Base-by-base conservation (phyloP, 1,139 yeast genomes). In the Nakaseomyces uthaithaninus region DNA sequence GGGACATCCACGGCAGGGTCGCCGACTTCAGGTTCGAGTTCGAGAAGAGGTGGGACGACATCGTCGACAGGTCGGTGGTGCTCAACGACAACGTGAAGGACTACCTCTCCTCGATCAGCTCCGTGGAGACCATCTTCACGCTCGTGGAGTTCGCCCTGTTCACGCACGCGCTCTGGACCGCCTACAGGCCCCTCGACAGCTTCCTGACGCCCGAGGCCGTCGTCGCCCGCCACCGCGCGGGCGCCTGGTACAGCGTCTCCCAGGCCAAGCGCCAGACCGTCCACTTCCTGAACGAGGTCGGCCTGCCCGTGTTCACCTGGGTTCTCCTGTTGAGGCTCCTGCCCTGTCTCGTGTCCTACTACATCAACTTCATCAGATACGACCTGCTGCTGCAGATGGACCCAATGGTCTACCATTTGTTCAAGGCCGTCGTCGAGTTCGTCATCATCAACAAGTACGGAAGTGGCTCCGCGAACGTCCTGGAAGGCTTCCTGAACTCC, bases 341-440 rank as follows among this genome's bases (percentile, higher is more conserved):
- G 14, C 62, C 62, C n/a, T 33, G 48, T 4, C 25, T 55, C 1
- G 38, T 49, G n/a, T 47, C 52, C 15, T 55, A 56, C 45, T 57
- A 55, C 42, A 41, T 57, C 47, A 57, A 56, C 42, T 57, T 57
- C 37, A 52, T 56, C 22, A 54, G 60, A 34, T 54, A 55, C 38
- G 60, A 55, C 26, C 43, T 54, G 24, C 38, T 46, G 30, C 47
- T 56, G 27, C 51, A 52, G 36, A 33, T 54, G 33, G 62, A 57
- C 40, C 61, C 61, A 20, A 54, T 57, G 57, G 49, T 53, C 11
- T 49, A 51, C 44, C 54, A 56, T 39, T 35, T 57, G 27, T 36
- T 50, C 26, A 57, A 55, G 39, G 45, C 45, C 4, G 41, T 55
- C 19, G 35, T 55, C 15, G 46, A 52, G 25, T 39, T 47, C 18